Conservation (phyloP, 768 basidiomycete species). For the Kondoa malvinella region DNA sequence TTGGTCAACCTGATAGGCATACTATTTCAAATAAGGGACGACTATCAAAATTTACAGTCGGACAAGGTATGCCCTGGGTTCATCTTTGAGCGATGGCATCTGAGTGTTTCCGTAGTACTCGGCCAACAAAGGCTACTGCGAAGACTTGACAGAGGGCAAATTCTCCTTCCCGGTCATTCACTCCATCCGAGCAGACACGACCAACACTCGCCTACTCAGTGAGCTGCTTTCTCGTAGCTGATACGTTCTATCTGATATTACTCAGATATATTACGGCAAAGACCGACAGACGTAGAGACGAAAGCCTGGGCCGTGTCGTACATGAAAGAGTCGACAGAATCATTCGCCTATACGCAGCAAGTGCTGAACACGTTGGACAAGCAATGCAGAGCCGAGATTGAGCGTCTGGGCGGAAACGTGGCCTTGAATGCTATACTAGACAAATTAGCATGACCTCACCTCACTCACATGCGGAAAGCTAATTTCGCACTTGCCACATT, state of each 20-base stretch:
- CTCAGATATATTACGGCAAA: conserved; percentile 77
- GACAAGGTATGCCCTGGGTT: conserved; percentile 44
- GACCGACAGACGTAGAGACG: conserved; percentile 59
- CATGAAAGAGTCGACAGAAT: conserved; percentile 54
- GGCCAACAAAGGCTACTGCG: conserved; percentile 55
- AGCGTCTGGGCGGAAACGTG: conserved; percentile 56
- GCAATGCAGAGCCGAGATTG: conserved; percentile 54
- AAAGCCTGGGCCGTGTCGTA: conserved; percentile 68
- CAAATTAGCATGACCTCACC: background rate
- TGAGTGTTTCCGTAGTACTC: conserved; percentile 45
- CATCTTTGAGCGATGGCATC: background rate
- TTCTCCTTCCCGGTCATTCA: conserved; percentile 94
- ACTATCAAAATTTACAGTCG: conserved; percentile 86
- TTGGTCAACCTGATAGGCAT: conserved; percentile 85
- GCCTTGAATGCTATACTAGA: conserved; percentile 12
- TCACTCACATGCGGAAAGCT: background rate
- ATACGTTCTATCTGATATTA: background rate
- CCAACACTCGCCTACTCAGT: conserved; percentile 73
- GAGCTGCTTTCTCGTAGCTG: conserved; percentile 27
- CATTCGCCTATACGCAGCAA: conserved; percentile 66
- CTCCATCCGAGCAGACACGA: conserved; percentile 57
- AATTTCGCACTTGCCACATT: no score
- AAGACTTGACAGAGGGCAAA: conserved; percentile 90
- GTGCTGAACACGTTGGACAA: conserved; percentile 51
- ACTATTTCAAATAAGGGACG: conserved; percentile 93